A percentile compares a stretch with the other conserved stretches of the same genome.
Conservation (phyloP, 2,329 filamentous ascomycete species). For the Paecilomyces dactylethromorphus region DNA sequence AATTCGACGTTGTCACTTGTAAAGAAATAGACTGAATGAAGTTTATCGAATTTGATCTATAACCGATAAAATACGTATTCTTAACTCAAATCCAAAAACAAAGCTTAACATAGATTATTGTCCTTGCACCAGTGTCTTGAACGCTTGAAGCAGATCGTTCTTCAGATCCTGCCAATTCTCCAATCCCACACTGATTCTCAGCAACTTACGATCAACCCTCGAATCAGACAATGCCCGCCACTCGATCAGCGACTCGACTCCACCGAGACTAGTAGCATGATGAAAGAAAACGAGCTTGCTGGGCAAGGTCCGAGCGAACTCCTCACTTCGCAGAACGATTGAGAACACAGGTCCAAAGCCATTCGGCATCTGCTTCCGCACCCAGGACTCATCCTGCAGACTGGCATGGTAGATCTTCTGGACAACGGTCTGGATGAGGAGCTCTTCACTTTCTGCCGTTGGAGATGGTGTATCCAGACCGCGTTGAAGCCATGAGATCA, state of each 20-base stretch:
- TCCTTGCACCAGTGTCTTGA: slow-evolving; percentile 49
- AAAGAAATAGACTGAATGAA: no score
- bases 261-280: slow-evolving; percentile 88
- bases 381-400: slow-evolving; percentile 69
- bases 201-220: slow-evolving; percentile 61
- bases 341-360: slow-evolving; percentile 88
- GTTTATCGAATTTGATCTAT: no score
- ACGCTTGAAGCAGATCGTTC: slow-evolving; percentile 63
- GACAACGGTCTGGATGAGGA: slow-evolving; percentile 49
- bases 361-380: slow-evolving; percentile 80
- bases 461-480: slow-evolving; percentile 38
- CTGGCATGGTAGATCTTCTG: slow-evolving; percentile 67
- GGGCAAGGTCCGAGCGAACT: slow-evolving; percentile 62
- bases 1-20: no score
- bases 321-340: slow-evolving; percentile 57
- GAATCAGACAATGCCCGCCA: slow-evolving; percentile 87
- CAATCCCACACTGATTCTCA: slow-evolving; percentile 79
- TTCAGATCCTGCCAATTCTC: slow-evolving; percentile 81
- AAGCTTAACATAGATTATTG: no score
- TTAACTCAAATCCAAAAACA: no score
- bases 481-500: slow-evolving; percentile 66
- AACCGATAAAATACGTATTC: no score
- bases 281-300: slow-evolving; percentile 78
- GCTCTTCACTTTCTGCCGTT: slow-evolving; percentile 33
- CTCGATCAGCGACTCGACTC: slow-evolving; percentile 93